Base-by-base conservation (phyloP, 345 rosid species). In the Bruguiera sexangula region DNA sequence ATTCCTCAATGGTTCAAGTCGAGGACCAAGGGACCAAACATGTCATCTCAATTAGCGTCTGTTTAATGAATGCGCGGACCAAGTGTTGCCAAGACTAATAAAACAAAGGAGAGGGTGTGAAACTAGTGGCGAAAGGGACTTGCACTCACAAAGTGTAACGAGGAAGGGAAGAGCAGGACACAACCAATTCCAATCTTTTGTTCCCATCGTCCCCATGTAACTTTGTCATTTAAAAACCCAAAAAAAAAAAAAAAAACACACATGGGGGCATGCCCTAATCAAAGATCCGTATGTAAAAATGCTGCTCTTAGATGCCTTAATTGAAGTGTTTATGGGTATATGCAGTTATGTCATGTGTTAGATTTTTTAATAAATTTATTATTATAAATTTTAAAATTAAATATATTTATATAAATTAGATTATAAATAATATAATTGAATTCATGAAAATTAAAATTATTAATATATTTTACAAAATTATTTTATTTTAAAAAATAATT, bases 51-150 rank as follows among this genome's bases (percentile, higher is more conserved):
- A 24, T 24, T 48, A 53, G 31, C 5, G 16, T 13, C 2, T 74
- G 21, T 22, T 31, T 29, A 36, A 22, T 63, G 8, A 43, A 22
- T 30, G 9, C 18, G 16, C 21, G 75, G 76, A 67, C 77, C 73
- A 69, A 37, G 31, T 61, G 26, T 60, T 64, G 61, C 51, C 72
- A 68, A 54, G 34, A 11, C 31, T 50, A 50, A 60, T 3, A 11
- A 66, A 50, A 51, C 52, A 39, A 29, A 27, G 24, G 15, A 39
- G 10, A 27, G 26, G 20, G 48, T 8, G 52, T 32, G 79, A 72
- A 74, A 80, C 73, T 68, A 60, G 75, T 68, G 77, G 66, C 34
- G 85, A 77, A 36, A 60, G 65, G 3, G 79, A 81, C 77, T 61
- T 67, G 31, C 75, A 74, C 71, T 74, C 26, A 4, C 2, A 16